A percentile compares a stretch with the other conserved stretches of the same genome.
Conservation (phyloP, 2,329 filamentous ascomycete genomes). For the Apiospora arundinis region DNA sequence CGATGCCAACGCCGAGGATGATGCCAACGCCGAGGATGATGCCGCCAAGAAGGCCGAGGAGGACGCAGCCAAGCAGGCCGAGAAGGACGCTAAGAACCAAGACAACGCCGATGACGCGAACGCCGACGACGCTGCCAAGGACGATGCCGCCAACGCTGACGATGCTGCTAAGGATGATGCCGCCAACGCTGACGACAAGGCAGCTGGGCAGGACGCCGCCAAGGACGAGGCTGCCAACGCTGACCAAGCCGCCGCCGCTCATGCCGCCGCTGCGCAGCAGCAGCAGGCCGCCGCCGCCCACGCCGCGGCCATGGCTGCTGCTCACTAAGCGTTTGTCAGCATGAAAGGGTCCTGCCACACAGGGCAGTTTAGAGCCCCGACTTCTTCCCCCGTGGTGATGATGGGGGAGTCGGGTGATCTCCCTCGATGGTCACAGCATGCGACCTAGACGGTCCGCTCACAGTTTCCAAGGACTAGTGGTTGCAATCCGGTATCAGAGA, state of each 20-base stretch:
- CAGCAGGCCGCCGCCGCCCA: neutral
- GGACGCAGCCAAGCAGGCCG: neutral
- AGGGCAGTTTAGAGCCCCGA: neutral
- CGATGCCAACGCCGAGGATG: neutral
- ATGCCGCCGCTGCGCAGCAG: neutral
- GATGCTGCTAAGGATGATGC: slow-evolving; percentile 12
- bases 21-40: neutral
- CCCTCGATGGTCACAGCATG: neutral
- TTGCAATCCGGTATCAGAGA: neutral
- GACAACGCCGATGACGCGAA: neutral
- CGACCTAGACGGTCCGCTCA: slow-evolving; percentile 5
- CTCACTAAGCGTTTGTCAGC: neutral
- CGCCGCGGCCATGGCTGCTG: neutral
- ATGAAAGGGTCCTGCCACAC: neutral
- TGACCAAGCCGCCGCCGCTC: neutral
- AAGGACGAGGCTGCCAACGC: neutral
- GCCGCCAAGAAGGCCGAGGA: too few relatives aligned
- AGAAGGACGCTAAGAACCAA: neutral
- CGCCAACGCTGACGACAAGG: too few relatives aligned
- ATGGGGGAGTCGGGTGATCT: slow-evolving; percentile 1
- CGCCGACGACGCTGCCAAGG: slow-evolving; percentile 4
- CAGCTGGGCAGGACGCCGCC: neutral
- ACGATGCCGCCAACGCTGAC: slow-evolving; percentile 5
- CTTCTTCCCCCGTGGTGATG: neutral
- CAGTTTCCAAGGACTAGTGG: neutral